Percentiles rank a stretch among this genome's conserved stretches.
phyloP scores from a whole-genome alignment of 1,284 basidiomycete genomes.

The Paramarasmius palmivorus region DNA sequence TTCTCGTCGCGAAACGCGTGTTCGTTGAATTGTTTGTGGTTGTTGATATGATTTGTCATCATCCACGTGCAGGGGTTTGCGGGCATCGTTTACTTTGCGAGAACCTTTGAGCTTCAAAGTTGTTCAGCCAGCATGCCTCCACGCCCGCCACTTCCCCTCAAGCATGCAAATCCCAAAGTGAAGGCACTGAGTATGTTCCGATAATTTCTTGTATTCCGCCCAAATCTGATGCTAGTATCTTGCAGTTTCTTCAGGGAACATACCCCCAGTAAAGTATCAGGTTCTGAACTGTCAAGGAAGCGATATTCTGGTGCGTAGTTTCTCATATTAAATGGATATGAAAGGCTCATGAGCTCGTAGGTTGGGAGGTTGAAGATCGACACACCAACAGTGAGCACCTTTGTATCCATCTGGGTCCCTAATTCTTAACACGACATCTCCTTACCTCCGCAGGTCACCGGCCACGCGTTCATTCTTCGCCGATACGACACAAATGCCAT shows the following conservation, averaged over 20 bases:
- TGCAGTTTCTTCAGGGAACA: slow-evolving; percentile 33
- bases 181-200: slow-evolving; percentile 32
- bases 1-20: too few relatives aligned
- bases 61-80: too few relatives aligned
- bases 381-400: slow-evolving; percentile 69
- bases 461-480: slow-evolving; percentile 93
- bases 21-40: too few relatives aligned
- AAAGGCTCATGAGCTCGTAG: slow-evolving; percentile 34
- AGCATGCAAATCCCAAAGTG: slow-evolving; percentile 39
- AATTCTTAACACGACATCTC: slow-evolving; percentile 19
- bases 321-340: slow-evolving; percentile 6
- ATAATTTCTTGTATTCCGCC: not conserved
- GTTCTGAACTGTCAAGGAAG: slow-evolving; percentile 79
- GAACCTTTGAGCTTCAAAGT: not conserved
- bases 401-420: slow-evolving; percentile 6
- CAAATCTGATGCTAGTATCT: slow-evolving; percentile 3
- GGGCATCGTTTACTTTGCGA: not conserved
- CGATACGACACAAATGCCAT: slow-evolving; percentile 96
- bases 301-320: slow-evolving; percentile 69
- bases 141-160: slow-evolving; percentile 42
- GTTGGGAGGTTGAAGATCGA: slow-evolving; percentile 90
- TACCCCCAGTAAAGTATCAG: slow-evolving; percentile 79
- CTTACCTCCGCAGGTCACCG: slow-evolving; percentile 48
- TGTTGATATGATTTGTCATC: too few relatives aligned
- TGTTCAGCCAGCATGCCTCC: slow-evolving; percentile 11